phyloP scores from a whole-genome alignment of 2,329 filamentous ascomycete genomes.

The Peltaster fructicola region DNA sequence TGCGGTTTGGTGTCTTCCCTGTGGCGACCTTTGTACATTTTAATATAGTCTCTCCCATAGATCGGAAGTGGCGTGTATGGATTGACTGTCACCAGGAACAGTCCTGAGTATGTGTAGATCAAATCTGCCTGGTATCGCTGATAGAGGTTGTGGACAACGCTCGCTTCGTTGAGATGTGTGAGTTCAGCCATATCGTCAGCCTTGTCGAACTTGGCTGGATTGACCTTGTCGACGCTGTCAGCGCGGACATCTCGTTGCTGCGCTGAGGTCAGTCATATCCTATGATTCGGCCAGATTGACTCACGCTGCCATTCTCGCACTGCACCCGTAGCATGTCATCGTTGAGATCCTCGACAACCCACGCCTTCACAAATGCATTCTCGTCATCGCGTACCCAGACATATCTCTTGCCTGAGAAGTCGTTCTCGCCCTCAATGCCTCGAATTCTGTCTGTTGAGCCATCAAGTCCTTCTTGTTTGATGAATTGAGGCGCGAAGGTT shows the following conservation, averaged over 20 bases:
- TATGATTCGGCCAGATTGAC: conserved; percentile 19
- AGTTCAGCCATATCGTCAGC: conserved; percentile 98
- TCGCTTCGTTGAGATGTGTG: conserved; percentile 93
- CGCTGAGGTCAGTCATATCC: conserved; percentile 7
- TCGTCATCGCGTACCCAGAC: conserved; percentile 88
- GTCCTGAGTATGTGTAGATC: conserved; percentile 92
- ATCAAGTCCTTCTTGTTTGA: conserved; percentile 67
- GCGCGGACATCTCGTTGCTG: conserved; percentile 73
- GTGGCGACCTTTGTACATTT: conserved; percentile 87
- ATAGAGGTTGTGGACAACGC: conserved; percentile 91
- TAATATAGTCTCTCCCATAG: conserved; percentile 90
- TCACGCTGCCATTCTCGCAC: conserved; percentile 77
- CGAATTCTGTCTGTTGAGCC: conserved; percentile 36
- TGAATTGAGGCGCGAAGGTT: conserved; percentile 93
- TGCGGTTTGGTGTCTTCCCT: conserved; percentile 92
- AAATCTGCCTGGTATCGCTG: conserved; percentile 89
- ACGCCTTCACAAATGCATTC: conserved; percentile 77
- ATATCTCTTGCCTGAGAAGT: conserved; percentile 97
- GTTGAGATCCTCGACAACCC: conserved; percentile 67
- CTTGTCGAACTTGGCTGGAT: conserved; percentile 98
- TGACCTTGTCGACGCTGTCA: conserved; percentile 93
- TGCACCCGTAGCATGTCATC: conserved; percentile 62
- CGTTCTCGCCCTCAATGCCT: conserved; percentile 89
- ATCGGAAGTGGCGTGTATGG: conserved; percentile 91
- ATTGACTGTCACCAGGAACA: conserved; percentile 94